Evolutionary conservation across 345 rosid species (phyloP).

Genomic region (Ailanthus altissimus): DNA sequence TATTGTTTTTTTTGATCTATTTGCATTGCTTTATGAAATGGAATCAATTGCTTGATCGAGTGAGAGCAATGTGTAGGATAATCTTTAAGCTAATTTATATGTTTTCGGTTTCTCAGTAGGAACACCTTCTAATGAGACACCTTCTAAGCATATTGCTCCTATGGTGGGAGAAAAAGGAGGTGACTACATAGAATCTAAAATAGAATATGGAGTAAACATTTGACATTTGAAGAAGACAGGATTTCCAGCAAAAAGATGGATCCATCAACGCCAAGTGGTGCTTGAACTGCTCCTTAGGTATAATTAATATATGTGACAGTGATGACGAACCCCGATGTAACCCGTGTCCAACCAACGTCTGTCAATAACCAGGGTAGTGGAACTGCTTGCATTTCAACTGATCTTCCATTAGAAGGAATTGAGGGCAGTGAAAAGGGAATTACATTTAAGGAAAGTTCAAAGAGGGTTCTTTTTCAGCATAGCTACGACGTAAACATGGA

Average conservation of each 20-base stretch:
- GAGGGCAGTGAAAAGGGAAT: constrained; percentile 23
- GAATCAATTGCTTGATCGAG: constrained; percentile 9
- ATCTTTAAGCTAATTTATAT: neutral
- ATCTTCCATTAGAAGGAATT: constrained; percentile 15
- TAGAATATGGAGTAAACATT: constrained; percentile 30
- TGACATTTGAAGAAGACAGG: constrained; percentile 49
- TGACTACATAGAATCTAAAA: constrained; percentile 12
- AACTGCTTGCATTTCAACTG: constrained; percentile 12
- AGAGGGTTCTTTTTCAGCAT: constrained; percentile 16
- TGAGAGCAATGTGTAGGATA: neutral
- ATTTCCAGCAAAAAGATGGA: constrained; percentile 36
- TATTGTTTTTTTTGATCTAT: neutral
- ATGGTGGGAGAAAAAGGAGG: constrained; percentile 21
- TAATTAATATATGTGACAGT: constrained; percentile 51
- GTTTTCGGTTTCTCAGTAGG: constrained; percentile 32
- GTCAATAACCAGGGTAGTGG: constrained; percentile 11
- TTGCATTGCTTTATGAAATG: neutral
- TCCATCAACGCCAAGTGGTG: constrained; percentile 47
- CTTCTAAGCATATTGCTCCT: constrained; percentile 24
- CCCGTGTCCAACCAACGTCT: neutral
- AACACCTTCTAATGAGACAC: constrained; percentile 34
- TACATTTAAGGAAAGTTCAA: constrained; percentile 2
- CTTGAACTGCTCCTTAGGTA: constrained; percentile 19
- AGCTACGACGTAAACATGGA: constrained; percentile 39
- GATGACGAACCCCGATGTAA: constrained; percentile 44